phyloP scores from a whole-genome alignment of 1,284 basidiomycete genomes.

The Cerioporus squamosus region DNA sequence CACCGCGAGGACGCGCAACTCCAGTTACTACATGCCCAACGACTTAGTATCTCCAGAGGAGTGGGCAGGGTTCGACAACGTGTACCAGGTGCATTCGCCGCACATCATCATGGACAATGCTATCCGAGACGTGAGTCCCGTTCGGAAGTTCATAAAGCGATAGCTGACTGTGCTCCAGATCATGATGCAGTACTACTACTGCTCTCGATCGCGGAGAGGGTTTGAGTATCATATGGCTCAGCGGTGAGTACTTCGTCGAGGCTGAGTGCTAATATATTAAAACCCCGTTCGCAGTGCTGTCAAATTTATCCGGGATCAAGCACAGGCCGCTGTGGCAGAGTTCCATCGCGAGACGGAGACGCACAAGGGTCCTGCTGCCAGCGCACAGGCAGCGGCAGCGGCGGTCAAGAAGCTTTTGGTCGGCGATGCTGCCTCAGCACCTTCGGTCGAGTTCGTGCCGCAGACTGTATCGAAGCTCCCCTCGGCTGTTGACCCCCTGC shows the following conservation, averaged over 20 bases:
- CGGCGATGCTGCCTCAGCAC: slow-evolving; percentile 48
- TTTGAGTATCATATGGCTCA: slow-evolving; percentile 90
- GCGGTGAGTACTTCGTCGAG: slow-evolving; percentile 51
- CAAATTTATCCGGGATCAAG: slow-evolving; percentile 85
- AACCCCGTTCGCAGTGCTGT: slow-evolving; percentile 59
- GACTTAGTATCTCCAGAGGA: slow-evolving; percentile 71
- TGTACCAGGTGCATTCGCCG: slow-evolving; percentile 90
- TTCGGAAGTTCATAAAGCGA: not conserved
- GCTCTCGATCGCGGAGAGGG: slow-evolving; percentile 74
- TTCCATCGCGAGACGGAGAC: slow-evolving; percentile 38
- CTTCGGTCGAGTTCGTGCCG: slow-evolving; percentile 46
- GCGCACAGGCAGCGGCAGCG: slow-evolving; percentile 64
- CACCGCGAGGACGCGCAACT: slow-evolving; percentile 36
- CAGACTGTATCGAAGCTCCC: slow-evolving; percentile 23
- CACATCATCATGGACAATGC: slow-evolving; percentile 82
- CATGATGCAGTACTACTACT: slow-evolving; percentile 90
- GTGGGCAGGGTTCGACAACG: slow-evolving; percentile 87
- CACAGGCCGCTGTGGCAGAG: slow-evolving; percentile 48
- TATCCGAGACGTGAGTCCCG: slow-evolving; percentile 46
- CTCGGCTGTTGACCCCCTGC: slow-evolving; percentile 54
- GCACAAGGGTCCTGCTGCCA: slow-evolving; percentile 38
- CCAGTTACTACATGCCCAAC: slow-evolving; percentile 66
- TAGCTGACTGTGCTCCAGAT: slow-evolving; percentile 49
- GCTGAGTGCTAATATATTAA: not conserved
- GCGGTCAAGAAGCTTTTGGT: slow-evolving; percentile 65